These are phyloP conservation scores for Balamuthia mandrillaris DNA, from an alignment of 208 protist genomes.

Conservation along the genomic window DNA sequence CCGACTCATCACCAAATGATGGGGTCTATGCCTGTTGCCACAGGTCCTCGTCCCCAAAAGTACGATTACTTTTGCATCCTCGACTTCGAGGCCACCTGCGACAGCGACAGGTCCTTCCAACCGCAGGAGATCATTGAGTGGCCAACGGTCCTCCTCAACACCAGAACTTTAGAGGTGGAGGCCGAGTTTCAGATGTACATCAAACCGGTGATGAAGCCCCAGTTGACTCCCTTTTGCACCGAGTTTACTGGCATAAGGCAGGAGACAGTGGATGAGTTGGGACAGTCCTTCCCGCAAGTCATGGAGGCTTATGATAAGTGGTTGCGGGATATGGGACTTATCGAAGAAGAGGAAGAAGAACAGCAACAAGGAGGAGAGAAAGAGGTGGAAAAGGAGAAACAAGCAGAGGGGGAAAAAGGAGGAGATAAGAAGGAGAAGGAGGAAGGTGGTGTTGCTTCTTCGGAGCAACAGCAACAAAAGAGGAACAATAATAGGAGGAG, in stretches of 20 bases:
- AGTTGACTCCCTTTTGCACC: slow-evolving; percentile 86
- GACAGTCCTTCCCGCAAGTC: too few species aligned
- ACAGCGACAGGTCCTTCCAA: slow-evolving; percentile 50
- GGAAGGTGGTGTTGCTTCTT: too few species aligned
- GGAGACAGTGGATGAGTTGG: slow-evolving; percentile 75
- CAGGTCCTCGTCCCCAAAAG: too few species aligned
- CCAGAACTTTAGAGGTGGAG: not conserved
- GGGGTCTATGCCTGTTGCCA: too few species aligned
- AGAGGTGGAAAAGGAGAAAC: too few species aligned
- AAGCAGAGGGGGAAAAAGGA: too few species aligned
- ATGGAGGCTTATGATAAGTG: too few species aligned
- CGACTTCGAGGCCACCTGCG: slow-evolving; percentile 92
- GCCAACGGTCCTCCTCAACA: slow-evolving; percentile 80
- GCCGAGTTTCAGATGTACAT: slow-evolving; percentile 74
- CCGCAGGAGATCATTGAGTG: slow-evolving; percentile 96
- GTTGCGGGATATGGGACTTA: slow-evolving; percentile 1
- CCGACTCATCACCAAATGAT: too few species aligned
- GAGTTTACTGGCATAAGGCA: slow-evolving; percentile 92
- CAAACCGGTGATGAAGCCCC: slow-evolving; percentile 74
- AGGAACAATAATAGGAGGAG: not conserved
- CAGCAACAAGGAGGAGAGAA: too few species aligned
- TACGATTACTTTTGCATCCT: slow-evolving; percentile 70
- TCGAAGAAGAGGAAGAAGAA: too few species aligned
- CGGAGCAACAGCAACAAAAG: too few species aligned
- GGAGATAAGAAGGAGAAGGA: too few species aligned